These are phyloP conservation scores for Psilocybe cyanescens DNA, from an alignment of 768 basidiomycete species.

Conservation along the genomic window DNA sequence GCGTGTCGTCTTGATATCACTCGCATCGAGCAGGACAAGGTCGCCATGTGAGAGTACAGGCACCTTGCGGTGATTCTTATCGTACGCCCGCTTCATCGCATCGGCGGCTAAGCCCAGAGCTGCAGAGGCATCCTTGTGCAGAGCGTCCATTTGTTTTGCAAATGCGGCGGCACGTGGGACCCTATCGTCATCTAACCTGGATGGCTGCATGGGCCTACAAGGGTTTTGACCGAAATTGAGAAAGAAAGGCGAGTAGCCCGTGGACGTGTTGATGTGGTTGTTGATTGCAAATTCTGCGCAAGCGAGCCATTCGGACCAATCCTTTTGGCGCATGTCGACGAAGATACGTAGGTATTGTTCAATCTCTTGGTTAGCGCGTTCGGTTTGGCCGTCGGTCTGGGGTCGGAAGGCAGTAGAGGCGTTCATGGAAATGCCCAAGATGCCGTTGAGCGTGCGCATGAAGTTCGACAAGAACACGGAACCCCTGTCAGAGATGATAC, in stretches of 20 bases:
- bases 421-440: constrained; percentile 13
- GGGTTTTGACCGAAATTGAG: too few relatives aligned
- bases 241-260: too few relatives aligned
- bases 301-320: constrained; percentile 14
- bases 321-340: constrained; percentile 15
- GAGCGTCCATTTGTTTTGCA: constrained; percentile 21
- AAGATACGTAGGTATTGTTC: constrained; percentile 10
- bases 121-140: constrained; percentile 19
- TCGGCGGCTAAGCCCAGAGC: constrained; percentile 23
- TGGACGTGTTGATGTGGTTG: too few relatives aligned
- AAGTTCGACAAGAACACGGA: constrained; percentile 26
- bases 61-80: background rate
- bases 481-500: constrained; percentile 17
- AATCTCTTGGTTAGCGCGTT: constrained; percentile 20
- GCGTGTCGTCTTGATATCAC: constrained; percentile 17
- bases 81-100: background rate
- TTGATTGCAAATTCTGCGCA: too few relatives aligned
- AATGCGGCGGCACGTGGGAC: constrained; percentile 21
- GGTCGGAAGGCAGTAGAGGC: constrained; percentile 19
- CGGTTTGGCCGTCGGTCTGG: constrained; percentile 24
- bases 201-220: too few relatives aligned
- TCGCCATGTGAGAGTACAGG: constrained; percentile 18
- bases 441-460: constrained; percentile 19
- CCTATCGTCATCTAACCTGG: too few relatives aligned
- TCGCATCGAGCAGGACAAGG: constrained; percentile 24